These are phyloP conservation scores for Hamiltosporidium magnivora DNA, from an alignment of 371 early-diverging fungal species.

Conservation along the genomic window DNA sequence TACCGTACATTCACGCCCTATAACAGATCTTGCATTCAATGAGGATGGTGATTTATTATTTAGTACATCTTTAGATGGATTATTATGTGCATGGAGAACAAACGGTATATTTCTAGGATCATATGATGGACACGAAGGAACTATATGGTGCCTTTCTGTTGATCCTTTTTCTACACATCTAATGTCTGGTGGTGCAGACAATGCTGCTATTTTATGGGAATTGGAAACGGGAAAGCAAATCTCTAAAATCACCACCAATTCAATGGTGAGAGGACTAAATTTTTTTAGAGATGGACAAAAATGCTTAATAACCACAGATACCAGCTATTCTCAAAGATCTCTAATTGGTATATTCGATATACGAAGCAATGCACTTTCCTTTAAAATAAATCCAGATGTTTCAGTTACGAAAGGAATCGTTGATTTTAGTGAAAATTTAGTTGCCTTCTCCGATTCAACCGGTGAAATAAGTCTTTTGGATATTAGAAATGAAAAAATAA, in stretches of 20 bases:
- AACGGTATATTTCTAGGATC: conserved; percentile 42
- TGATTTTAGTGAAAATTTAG: conserved; percentile 15
- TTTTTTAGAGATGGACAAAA: conserved; percentile 19
- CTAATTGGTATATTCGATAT: conserved; percentile 35
- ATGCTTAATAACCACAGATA: conserved; percentile 37
- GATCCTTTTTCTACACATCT: conserved; percentile 18
- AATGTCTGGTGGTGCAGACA: conserved; percentile 44
- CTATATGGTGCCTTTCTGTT: conserved; percentile 39
- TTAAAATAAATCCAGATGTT: conserved; percentile 7
- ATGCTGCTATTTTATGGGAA: conserved; percentile 48
- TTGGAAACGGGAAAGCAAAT: conserved; percentile 42
- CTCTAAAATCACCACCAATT: conserved; percentile 3
- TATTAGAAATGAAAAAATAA: conserved; percentile 24
- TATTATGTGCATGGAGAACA: conserved; percentile 17
- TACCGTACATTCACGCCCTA: conserved; percentile 36
- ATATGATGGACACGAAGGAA: conserved; percentile 43
- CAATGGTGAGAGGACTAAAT: conserved; percentile 32
- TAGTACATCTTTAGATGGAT: conserved; percentile 38
- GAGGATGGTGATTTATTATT: conserved; percentile 56
- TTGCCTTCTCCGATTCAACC: conserved; percentile 35
- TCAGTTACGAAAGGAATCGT: conserved; percentile 22
- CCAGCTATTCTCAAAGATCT: conserved; percentile 31
- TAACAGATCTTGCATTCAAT: conserved; percentile 52
- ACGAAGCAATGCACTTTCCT: conserved; percentile 10
- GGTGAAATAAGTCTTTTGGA: conserved; percentile 47